Base-by-base conservation (phyloP, 106 monocot genomes). In the Dendrobium nobile region DNA sequence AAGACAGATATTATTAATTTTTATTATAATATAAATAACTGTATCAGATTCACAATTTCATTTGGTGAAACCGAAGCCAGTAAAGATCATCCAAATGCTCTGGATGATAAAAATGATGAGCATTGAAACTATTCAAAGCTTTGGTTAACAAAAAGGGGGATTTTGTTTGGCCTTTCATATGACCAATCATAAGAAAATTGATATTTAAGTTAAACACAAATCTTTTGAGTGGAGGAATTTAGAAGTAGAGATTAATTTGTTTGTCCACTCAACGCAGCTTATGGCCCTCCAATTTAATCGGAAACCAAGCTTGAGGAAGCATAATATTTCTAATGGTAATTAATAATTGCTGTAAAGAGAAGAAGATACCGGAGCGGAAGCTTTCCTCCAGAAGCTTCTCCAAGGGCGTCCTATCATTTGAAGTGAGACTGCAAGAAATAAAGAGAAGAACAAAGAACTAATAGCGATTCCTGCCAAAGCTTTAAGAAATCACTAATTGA, bases 321-420 rank as follows among this genome's bases (percentile, higher is more conserved):
- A 64, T 64, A 24, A n/a, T 13, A 64, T 24, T 64, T 64, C 24
- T 64, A 24, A 64, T 7, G 26, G 64, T 64, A 64, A 26, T 22
- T 61, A 64, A 24, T 24, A 64, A 64, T 7, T 24, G 22, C 24
- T 64, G 24, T 26, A 64, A 64, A 24, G 64, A 64, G 64, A 64
- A 9, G 7, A n/a, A 61, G 8, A 61, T 61, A 64, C 64, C 64
- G 64, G 64, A 64, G 64, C 64, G 24, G 64, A 64, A 24, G 8
- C n/a, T 64, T 24, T 64, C 64, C 20, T 64, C 64, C 24, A 64
- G 64, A n/a, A 24, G 64, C 64, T 64, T 64, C 20, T 24, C 26
- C 24, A 64, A 64, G 64, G 64, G 64, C 64, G 64, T 64, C 64
- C 26, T 64, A 22, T 64, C 64, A 64, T 22, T 64, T 64, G n/a